A percentile compares a stretch with the other conserved stretches of the same genome.
Conservation (phyloP, 371 early-diverging fungal species). For the Mycotypha africana region DNA sequence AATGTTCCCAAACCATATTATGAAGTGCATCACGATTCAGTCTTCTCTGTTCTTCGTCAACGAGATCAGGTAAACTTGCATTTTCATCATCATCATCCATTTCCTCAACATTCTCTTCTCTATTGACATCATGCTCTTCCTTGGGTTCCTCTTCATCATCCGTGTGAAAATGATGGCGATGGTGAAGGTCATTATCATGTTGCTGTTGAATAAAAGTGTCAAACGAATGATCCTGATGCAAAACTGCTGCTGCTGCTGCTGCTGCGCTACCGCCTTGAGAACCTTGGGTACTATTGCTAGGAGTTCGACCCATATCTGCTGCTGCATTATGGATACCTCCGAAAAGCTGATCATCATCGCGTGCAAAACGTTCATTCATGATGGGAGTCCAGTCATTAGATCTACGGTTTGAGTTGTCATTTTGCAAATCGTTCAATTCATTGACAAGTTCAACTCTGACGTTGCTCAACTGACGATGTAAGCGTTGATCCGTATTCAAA, state of each 20-base stretch:
- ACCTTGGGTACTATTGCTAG: no score
- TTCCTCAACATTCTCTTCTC: background rate
- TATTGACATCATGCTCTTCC: background rate
- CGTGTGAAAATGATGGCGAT: background rate
- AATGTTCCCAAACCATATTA: constrained; percentile 1
- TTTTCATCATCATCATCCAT: constrained; percentile 2
- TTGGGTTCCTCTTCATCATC: background rate
- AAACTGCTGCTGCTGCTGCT: no score
- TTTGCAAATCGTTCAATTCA: background rate
- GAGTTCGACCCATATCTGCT: background rate
- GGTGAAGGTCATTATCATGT: background rate
- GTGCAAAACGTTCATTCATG: background rate
- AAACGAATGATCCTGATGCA: no score
- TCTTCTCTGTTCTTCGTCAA: background rate
- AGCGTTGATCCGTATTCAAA: no score
- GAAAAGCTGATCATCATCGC: constrained; percentile 3
- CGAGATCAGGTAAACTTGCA: constrained; percentile 5
- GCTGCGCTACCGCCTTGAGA: no score
- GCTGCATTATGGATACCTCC: background rate
- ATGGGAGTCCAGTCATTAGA: constrained; percentile 1
- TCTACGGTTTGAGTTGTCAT: no score
- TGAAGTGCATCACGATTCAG: background rate
- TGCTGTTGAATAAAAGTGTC: background rate
- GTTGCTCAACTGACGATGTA: constrained; percentile 3
- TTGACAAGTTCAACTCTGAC: constrained; percentile 5